Conservation (phyloP, 129 eudicot genomes). For the Deinandra increscens region DNA sequence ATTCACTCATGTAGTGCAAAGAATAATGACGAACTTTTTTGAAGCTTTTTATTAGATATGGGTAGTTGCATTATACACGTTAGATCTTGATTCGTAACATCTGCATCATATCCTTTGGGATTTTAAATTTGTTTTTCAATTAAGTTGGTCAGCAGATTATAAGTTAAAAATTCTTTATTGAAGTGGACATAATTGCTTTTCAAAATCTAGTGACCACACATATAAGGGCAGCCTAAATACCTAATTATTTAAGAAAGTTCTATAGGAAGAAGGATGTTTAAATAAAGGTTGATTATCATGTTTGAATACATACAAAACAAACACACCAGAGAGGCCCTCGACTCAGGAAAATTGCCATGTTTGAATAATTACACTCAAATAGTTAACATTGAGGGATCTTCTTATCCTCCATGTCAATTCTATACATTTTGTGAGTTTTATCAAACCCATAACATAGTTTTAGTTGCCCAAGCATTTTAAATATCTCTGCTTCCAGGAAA, state of each 20-base stretch:
- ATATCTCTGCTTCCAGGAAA: background rate
- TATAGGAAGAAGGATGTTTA: slow-evolving; percentile 2
- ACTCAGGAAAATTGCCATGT: too few relatives aligned
- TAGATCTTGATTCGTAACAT: slow-evolving; percentile 10
- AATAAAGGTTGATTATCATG: background rate
- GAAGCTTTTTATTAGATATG: slow-evolving; percentile 18
- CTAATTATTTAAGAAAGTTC: background rate
- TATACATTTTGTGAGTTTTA: background rate
- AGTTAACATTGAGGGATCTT: background rate
- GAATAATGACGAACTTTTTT: background rate
- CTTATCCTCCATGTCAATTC: background rate
- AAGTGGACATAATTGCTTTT: background rate
- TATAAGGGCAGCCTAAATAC: background rate
- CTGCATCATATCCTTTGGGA: slow-evolving; percentile 7
- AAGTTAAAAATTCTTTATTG: slow-evolving; percentile 5
- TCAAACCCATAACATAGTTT: background rate
- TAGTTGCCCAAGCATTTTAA: background rate
- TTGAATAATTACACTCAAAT: background rate
- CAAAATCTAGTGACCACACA: slow-evolving; percentile 5
- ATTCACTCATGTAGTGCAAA: background rate
- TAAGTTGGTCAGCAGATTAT: slow-evolving; percentile 1
- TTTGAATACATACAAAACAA: background rate
- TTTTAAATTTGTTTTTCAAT: slow-evolving; percentile 3
- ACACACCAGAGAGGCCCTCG: too few relatives aligned
- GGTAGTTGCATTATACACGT: background rate